Base-by-base conservation (phyloP, 2,329 filamentous ascomycete genomes). In the Sphaerulina musiva region DNA sequence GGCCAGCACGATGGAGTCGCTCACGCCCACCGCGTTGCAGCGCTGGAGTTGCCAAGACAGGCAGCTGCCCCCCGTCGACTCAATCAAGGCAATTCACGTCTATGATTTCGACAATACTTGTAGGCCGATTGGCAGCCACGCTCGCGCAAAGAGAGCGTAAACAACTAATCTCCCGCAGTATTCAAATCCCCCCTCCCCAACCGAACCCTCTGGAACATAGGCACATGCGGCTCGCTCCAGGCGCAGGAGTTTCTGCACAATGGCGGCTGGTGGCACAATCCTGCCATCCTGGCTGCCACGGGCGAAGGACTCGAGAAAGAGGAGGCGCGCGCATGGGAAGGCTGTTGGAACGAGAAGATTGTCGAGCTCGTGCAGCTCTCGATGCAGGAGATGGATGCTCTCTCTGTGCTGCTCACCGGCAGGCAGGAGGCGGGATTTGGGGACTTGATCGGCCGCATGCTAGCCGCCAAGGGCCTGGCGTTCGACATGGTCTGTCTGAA, bases 91-190 rank as follows among this genome's bases (percentile, higher is more conserved):
- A 7, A 83, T 98, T 49, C 92, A 97, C 68, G 81, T 98, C 62
- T 97, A 97, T 74, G 93, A 98, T 71, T 98, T 97, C 71, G 93
- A 98, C 73, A 97, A 98, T 68, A 97, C 92, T 38, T 75, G 88
- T 92, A 76, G 69, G 85, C 59, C 50, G 29, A 34, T 36, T n/a
- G 43, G 23, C 14, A 38, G 26, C 5, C 26, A 29, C 26, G 26
- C 26, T 29, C 26, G 26, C 26, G 26, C 41, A 38, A 38, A 38
- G 34, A 38, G 10, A 38, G 39, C 5, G 29, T 49, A 41, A 46
- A 14, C 55, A 40, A 56, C 59, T 54, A 58, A 63, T 58, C 31
- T 31, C 12, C 23, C 32, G 8, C 64, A 90, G 87, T 98, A 46
- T 98, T 98, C 76, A 84, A 85, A 64, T 95, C 88, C 11, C 93